phyloP scores from a whole-genome alignment of 805 yeast genomes.

The Lachancea cidri region DNA sequence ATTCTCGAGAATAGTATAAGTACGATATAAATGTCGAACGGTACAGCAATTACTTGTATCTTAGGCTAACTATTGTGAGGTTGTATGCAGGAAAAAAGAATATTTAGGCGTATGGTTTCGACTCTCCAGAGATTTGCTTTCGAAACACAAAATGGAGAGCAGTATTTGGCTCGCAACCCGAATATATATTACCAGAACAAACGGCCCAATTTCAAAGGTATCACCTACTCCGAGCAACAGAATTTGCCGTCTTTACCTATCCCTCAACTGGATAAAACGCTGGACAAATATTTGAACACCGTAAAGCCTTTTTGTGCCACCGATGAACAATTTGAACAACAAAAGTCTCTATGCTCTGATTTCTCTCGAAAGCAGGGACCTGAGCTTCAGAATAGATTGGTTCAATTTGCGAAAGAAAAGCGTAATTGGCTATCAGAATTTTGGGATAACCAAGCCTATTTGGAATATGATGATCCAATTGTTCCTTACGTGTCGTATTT shows the following conservation, averaged over 20 bases:
- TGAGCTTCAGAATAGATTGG: slow-evolving; percentile 60
- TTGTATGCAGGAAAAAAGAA: neutral
- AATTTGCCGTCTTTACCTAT: slow-evolving; percentile 82
- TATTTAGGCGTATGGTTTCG: slow-evolving; percentile 8
- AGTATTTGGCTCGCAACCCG: slow-evolving; percentile 21
- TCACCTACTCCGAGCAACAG: slow-evolving; percentile 65
- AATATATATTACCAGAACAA: slow-evolving; percentile 19
- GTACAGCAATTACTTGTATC: neutral
- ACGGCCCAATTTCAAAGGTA: slow-evolving; percentile 45
- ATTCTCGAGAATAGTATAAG: neutral
- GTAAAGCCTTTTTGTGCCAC: slow-evolving; percentile 60
- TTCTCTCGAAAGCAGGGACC: slow-evolving; percentile 67
- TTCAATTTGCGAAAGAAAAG: slow-evolving; percentile 45
- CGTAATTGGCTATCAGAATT: slow-evolving; percentile 88
- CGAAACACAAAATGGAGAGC: slow-evolving; percentile 25
- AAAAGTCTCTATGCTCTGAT: slow-evolving; percentile 55
- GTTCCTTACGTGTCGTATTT: slow-evolving; percentile 92
- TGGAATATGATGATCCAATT: slow-evolving; percentile 90
- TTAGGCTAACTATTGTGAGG: neutral
- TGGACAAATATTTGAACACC: slow-evolving; percentile 61
- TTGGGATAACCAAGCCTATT: slow-evolving; percentile 94
- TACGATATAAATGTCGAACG: neutral
- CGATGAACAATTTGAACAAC: slow-evolving; percentile 45
- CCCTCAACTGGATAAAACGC: slow-evolving; percentile 71
- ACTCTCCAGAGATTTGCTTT: slow-evolving; percentile 15